Base-by-base conservation (phyloP, 495 filamentous ascomycete genomes). In the Aspergillus coremiiformis region DNA sequence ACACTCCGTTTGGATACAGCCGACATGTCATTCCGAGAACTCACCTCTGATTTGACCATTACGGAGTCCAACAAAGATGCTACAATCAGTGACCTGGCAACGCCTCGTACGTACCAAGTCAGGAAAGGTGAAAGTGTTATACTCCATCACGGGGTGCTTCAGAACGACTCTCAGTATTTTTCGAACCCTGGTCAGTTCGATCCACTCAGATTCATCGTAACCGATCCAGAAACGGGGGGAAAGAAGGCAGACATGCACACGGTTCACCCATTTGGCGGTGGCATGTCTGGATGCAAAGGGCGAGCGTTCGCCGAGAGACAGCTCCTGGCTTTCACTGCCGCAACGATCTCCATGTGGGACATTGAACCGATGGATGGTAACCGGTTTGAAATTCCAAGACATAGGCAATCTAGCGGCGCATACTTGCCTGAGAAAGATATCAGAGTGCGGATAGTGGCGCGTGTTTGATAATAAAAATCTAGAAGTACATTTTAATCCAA, bases 321-420 rank as follows among this genome's bases (percentile, higher is more conserved):
- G 51, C 73, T 80, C 12, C 49, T 83, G 23, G 53, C 68, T n/a
- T 67, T 76, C 5, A 59, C 73, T 2, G 76, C 74, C 21, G 61
- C 75, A 4, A 65, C 84, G 19, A 54, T 82, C 7, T 61, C 70
- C 8, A 62, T 73, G 54, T 82, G 80, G 68, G 73, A 83, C 27
- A 65, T 82, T 49, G 66, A 76, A 32, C 66, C 78, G 5, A 54
- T 63, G 1, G 57, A 64, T 44, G 64, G 51, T 8, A 45, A 52
- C n/a, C 54, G 46, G 3, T 60, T 70, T 27, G 54, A 43, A 9
- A 59, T 71, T 10, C 73, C 73, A 0, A 56, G 55, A 1, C 59
- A 72, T 49, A 64, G 55, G 35, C 47, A 55, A 10, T 66, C 68
- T 4, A 67, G 63, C 53, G 71, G 66, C 0, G 63, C 68, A 46